A percentile compares a stretch with the other conserved stretches of the same genome.
Conservation (phyloP, 257 asterid genomes). For the Mentha longifolia region DNA sequence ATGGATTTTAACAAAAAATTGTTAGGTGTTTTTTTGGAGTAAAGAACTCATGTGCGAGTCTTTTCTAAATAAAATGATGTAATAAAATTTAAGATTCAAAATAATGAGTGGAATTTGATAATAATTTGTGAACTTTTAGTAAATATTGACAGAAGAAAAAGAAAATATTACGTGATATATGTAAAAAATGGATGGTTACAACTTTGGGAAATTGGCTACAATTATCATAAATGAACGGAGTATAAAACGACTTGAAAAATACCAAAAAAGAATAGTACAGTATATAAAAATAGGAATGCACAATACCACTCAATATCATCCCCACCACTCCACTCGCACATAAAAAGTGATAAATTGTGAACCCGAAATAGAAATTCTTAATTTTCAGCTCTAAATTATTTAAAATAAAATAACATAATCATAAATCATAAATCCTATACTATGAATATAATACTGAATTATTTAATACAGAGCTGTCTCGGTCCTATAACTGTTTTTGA, state of each 20-base stretch:
- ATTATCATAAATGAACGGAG: no score
- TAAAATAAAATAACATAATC: background rate
- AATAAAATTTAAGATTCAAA: no score
- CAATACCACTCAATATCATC: background rate
- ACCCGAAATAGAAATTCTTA: background rate
- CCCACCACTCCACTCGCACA: slow-evolving; percentile 4
- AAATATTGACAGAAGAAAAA: no score
- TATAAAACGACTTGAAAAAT: background rate
- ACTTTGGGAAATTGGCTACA: no score
- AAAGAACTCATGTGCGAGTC: no score
- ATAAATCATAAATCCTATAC: background rate
- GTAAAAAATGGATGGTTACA: no score
- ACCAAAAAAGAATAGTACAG: background rate
- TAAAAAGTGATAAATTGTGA: background rate
- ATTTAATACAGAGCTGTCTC: background rate
- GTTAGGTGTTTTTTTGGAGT: no score
- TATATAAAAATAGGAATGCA: background rate
- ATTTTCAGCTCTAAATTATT: background rate
- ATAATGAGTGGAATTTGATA: no score
- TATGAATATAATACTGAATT: background rate
- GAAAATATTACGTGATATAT: no score
- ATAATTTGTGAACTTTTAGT: no score
- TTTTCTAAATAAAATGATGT: no score
- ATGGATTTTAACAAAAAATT: no score
- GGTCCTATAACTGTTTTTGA: background rate